phyloP scores from a whole-genome alignment of 345 rosid species.

The Aethionema arabicum region DNA sequence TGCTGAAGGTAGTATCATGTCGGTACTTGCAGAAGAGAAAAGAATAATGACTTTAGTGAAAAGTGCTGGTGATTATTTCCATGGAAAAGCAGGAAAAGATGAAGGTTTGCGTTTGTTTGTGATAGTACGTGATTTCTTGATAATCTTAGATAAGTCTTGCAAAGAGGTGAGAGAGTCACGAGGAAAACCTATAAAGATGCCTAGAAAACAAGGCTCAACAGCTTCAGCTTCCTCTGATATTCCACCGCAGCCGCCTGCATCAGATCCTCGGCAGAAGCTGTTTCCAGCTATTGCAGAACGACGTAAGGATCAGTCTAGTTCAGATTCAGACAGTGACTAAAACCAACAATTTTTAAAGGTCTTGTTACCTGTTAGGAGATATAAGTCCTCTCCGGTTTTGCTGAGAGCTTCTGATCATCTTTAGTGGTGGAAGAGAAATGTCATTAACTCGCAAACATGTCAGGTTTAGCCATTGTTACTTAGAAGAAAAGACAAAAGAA shows the following conservation, averaged over 20 bases:
- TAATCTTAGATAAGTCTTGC: slow-evolving; percentile 80
- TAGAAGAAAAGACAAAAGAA: slow-evolving; percentile 8
- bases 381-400: slow-evolving; percentile 23
- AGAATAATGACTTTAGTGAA: slow-evolving; percentile 83
- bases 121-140: slow-evolving; percentile 78
- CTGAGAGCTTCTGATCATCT: slow-evolving; percentile 18
- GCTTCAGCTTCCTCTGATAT: slow-evolving; percentile 54
- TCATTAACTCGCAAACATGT: slow-evolving; percentile 4
- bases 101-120: slow-evolving; percentile 83
- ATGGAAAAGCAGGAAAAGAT: slow-evolving; percentile 89
- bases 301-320: slow-evolving; percentile 49
- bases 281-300: slow-evolving; percentile 79
- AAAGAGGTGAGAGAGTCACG: slow-evolving; percentile 73
- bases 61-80: slow-evolving; percentile 93
- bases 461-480: slow-evolving; percentile 23
- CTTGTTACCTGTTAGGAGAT: slow-evolving; percentile 19
- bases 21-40: slow-evolving; percentile 80
- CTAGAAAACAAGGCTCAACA: slow-evolving; percentile 49
- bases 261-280: slow-evolving; percentile 58
- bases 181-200: slow-evolving; percentile 44
- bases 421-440: slow-evolving; percentile 5
- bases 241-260: slow-evolving; percentile 36
- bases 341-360: background rate
- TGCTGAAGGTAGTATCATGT: slow-evolving; percentile 62
- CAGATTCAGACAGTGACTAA: slow-evolving; percentile 64